Conservation (phyloP, 1,139 yeast genomes). For the Geotrichum cucujoidarum region DNA sequence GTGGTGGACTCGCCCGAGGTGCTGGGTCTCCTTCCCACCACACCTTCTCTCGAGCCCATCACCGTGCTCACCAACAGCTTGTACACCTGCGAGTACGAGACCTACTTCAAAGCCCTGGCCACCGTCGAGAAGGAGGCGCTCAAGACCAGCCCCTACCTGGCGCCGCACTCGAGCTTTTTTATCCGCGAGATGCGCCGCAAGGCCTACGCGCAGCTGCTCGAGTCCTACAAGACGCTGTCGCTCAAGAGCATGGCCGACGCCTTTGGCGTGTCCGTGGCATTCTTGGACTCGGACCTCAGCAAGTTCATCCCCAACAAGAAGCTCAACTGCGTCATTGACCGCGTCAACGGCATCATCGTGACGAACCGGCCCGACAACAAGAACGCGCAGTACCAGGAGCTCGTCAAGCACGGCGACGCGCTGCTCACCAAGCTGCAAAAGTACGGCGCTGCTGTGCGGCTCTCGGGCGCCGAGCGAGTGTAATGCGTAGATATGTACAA, state of each 20-base stretch:
- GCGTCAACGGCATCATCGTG: conserved; percentile 91
- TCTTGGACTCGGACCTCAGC: conserved; percentile 74
- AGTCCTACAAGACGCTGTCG: conserved; percentile 87
- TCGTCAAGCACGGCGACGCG: conserved; percentile 89
- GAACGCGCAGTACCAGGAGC: conserved; percentile 83
- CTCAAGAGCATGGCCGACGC: conserved; percentile 90
- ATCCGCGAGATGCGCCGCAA: conserved; percentile 91
- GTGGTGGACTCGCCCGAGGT: conserved; percentile 94
- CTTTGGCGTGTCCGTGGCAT: conserved; percentile 82
- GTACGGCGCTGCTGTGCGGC: conserved; percentile 94
- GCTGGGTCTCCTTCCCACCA: conserved; percentile 68
- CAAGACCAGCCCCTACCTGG: conserved; percentile 67
- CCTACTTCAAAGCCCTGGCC: conserved; percentile 72
- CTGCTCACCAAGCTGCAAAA: conserved; percentile 91
- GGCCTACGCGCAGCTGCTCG: conserved; percentile 90
- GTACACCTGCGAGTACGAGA: conserved; percentile 82
- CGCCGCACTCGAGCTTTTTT: conserved; percentile 75
- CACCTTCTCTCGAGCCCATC: conserved; percentile 72
- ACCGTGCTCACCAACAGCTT: conserved; percentile 79
- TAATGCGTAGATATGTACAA: too few relatives aligned
- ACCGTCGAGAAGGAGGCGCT: conserved; percentile 74
- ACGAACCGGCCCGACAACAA: conserved; percentile 96
- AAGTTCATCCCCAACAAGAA: conserved; percentile 90
- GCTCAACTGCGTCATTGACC: conserved; percentile 90
- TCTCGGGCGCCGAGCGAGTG: conserved; percentile 73